phyloP scores from a whole-genome alignment of 495 filamentous ascomycete species.

The Xylaria acuta region DNA sequence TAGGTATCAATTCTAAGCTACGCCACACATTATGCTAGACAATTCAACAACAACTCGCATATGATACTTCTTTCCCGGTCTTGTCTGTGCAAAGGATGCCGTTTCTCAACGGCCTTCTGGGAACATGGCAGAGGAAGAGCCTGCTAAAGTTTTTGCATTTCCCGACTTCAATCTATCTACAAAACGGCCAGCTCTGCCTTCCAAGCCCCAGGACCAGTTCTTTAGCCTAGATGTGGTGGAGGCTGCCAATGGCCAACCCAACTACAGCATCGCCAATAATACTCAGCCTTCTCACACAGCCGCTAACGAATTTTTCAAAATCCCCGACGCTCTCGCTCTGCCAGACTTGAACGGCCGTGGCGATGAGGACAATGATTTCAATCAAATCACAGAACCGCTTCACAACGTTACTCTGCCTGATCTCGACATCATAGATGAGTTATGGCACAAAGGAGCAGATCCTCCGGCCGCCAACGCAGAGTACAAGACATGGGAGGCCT shows the following conservation, averaged over 20 bases:
- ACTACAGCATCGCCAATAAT: constrained; percentile 19
- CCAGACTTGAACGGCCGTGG: constrained; percentile 37
- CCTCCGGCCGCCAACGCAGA: constrained; percentile 42
- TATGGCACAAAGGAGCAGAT: constrained; percentile 59
- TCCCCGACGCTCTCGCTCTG: constrained; percentile 45
- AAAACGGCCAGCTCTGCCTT: constrained; percentile 41
- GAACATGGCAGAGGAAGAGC: constrained; percentile 55
- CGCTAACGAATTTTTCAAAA: constrained; percentile 49
- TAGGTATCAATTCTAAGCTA: not conserved
- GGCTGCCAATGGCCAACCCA: constrained; percentile 9
- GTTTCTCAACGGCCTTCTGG: not conserved
- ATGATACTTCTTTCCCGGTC: not conserved
- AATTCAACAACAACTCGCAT: not conserved
- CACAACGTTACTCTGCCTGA: constrained; percentile 34
- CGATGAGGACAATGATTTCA: constrained; percentile 28
- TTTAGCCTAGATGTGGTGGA: constrained; percentile 27
- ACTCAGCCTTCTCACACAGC: constrained; percentile 27
- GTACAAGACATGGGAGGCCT: constrained; percentile 77
- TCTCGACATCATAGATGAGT: constrained; percentile 49
- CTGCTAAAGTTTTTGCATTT: constrained; percentile 71
- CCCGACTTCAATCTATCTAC: constrained; percentile 67
- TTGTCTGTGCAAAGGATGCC: constrained; percentile 29
- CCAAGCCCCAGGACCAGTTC: constrained; percentile 31
- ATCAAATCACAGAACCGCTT: constrained; percentile 33
- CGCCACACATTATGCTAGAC: constrained; percentile 8